Conservation (phyloP, 2,329 filamentous ascomycete species). For the Akanthomyces lecanii region DNA sequence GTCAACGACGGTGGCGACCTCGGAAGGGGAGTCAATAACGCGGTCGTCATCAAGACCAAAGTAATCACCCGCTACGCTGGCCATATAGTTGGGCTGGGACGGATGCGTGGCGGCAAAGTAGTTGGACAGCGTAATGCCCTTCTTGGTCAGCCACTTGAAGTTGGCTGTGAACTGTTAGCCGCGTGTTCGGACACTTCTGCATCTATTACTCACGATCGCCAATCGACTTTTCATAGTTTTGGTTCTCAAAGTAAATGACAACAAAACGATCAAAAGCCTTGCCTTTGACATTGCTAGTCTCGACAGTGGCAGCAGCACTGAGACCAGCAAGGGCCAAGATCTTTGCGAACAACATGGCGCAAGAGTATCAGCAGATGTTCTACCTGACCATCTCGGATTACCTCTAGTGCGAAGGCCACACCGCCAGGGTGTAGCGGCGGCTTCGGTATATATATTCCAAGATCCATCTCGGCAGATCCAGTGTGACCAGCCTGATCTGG, state of each 20-base stretch:
- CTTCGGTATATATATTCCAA: not conserved
- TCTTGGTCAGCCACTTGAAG: slow-evolving; percentile 26
- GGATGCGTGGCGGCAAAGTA: slow-evolving; percentile 58
- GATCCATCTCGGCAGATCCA: not conserved
- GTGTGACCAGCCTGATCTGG: not conserved
- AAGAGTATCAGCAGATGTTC: not conserved
- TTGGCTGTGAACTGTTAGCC: slow-evolving; percentile 21
- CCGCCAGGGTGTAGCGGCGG: not conserved
- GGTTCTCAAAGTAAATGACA: slow-evolving; percentile 75
- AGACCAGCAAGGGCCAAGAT: slow-evolving; percentile 6
- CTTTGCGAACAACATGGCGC: slow-evolving; percentile 6
- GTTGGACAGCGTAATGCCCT: slow-evolving; percentile 30
- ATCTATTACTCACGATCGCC: slow-evolving; percentile 49
- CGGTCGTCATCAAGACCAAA: slow-evolving; percentile 59
- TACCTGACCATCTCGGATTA: not conserved
- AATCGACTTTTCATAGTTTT: slow-evolving; percentile 60
- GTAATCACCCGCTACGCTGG: slow-evolving; percentile 57
- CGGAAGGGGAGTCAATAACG: slow-evolving; percentile 52
- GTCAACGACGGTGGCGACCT: slow-evolving; percentile 63
- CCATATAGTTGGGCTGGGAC: slow-evolving; percentile 65
- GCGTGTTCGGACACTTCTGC: no score
- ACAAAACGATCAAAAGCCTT: slow-evolving; percentile 65
- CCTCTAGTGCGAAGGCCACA: not conserved
- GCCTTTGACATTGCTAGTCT: slow-evolving; percentile 12
- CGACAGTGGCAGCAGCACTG: slow-evolving; percentile 12